phyloP scores from a whole-genome alignment of 1,139 yeast species.

The Blastobotrys capitulatus region DNA sequence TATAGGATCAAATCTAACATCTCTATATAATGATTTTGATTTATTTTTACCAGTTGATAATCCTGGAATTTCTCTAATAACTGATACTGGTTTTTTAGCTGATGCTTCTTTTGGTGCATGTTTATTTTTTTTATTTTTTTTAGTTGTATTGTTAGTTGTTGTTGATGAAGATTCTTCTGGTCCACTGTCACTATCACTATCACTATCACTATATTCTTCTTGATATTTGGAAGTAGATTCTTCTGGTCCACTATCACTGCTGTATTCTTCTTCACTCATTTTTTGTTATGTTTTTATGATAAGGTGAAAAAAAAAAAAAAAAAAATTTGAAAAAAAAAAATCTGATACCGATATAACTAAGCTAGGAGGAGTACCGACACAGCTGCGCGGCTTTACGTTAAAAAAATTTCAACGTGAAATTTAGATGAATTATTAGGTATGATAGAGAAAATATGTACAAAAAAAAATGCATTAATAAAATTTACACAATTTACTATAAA shows the following conservation, averaged over 20 bases:
- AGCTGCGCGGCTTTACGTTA: not conserved
- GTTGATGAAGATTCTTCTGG: constrained; percentile 12
- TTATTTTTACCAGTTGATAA: constrained; percentile 34
- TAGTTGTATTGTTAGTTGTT: not conserved
- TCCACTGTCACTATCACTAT: constrained; percentile 20
- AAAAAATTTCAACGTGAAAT: not conserved
- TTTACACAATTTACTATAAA: not conserved
- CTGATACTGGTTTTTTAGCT: constrained; percentile 64
- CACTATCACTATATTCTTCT: constrained; percentile 23
- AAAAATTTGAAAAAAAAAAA: not conserved
- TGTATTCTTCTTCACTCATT: not conserved
- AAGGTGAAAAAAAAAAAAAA: not conserved
- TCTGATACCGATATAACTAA: too few relatives aligned
- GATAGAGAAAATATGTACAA: too few relatives aligned
- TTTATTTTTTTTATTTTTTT: constrained; percentile 36
- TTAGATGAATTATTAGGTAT: not conserved
- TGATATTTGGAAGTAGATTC: not conserved
- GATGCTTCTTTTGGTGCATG: constrained; percentile 81
- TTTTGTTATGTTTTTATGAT: not conserved
- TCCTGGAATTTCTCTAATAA: constrained; percentile 72
- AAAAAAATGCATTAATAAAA: not conserved
- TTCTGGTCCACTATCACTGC: not conserved
- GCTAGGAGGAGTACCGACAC: too few relatives aligned
- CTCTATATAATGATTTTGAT: constrained; percentile 50
- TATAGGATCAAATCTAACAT: constrained; percentile 86